Base-by-base conservation (phyloP, 768 basidiomycete genomes). In the Lyophyllum shimeji region DNA sequence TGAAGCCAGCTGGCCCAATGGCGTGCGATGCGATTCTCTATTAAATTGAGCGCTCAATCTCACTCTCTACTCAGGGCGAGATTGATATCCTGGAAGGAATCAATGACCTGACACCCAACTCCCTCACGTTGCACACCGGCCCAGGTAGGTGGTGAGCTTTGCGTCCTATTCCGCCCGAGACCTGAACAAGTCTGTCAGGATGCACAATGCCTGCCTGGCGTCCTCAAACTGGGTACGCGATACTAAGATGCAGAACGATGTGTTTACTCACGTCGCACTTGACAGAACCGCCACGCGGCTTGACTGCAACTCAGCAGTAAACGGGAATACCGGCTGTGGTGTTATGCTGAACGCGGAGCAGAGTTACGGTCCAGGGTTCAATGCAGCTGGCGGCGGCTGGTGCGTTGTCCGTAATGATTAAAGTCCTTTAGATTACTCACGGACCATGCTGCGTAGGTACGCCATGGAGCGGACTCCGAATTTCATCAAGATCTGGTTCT, bases 401-500 rank as follows among this genome's bases (percentile, higher is more conserved):
- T 86, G 63, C 52, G 75, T 67, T 18, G 3, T 5, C 24, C 12
- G 2, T 17, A 12, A 37, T 37, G 7, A 37, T 37, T 13, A 4
- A 37, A 37, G 6, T 37, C 9, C 34, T 29, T 29, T 29, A 29
- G 15, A 37, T 37, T 6, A 40, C 13, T 44, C 13, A 20, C 12
- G 31, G 8, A 29, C 11, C 7, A n/a, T 6, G 7, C 44, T 33
- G 27, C 5, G 20, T 29, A 86, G 82, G 80, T 87, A 80, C 64
- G 88, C 83, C 0, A 73, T 86, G 46, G 86, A 88, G 65, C 79
- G 87, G 37, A 82, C 83, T 0, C 60, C 67, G n/a, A 61, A 61
- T 13, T 80, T 74, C 63, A 83, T 90, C 58, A 84, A 83, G 50
- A 74, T 90, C 31, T 91, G 84, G 82, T 90, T 88, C 74, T 93